Evolutionary conservation across 2,329 filamentous ascomycete genomes (phyloP), one percentile per base, ranked within the genome.

Genomic region (Fusarium avenaceum): DNA sequence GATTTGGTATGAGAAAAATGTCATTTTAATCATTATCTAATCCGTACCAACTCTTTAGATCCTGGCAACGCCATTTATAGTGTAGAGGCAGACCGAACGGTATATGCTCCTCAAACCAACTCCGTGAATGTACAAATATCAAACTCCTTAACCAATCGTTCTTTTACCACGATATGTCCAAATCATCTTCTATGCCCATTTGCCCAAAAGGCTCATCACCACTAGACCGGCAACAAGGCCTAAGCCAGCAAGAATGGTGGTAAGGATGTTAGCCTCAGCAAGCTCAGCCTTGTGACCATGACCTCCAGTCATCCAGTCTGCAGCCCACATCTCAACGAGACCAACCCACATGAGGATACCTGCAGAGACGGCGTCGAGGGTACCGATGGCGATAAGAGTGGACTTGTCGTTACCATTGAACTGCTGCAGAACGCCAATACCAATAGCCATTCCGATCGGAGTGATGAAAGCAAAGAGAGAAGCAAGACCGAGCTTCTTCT

Each of bases 261-360:
- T 84, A 0, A 81, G 28, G 2, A 83, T 38, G 1, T 83, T 76
- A 0, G 89, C 84, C 30, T 85, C 78, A 17, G 84, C 76, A 76
- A 92, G 77, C 73, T 90, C 87, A 20, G 77, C 76, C 67, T 74
- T 74, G 40, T 75, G 72, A 9, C 78, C 78, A 38, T 80, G 78
- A 10, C 68, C 58, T 19, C 85, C 86, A 2, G 81, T 81, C 72
- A 87, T 85, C 92, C 92, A 94, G 74, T 94, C 92, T 40, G 86
- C 82, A 4, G 90, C 90, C 87, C 89, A 90, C 90, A 94, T 93
- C 80, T 94, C 91, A 0, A 94, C 91, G 2, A 94, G 79, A 3
- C 90, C 90, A 3, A 94, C 91, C 90, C 92, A 94, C n/a, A 91
- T 80, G 32, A 94, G 82, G 44, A 95, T 92, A 28, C 92, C 92